These are phyloP conservation scores for Neurospora pannonica DNA, from an alignment of 495 filamentous ascomycete genomes.

Conservation along the genomic window DNA sequence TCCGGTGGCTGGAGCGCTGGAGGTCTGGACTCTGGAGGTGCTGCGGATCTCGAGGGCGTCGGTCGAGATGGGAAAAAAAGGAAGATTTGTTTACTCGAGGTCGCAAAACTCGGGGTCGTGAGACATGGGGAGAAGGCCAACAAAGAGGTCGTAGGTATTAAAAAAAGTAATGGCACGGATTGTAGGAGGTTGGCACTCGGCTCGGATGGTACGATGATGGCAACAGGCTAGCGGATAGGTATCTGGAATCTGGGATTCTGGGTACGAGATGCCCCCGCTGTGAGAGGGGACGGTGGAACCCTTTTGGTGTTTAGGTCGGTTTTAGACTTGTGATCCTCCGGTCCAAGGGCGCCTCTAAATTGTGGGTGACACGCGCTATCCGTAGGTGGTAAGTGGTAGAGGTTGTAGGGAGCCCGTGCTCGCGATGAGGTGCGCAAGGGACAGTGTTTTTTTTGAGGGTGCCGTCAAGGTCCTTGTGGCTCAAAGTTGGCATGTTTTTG, in stretches of 20 bases:
- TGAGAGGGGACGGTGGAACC: background rate
- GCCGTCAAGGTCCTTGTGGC: background rate
- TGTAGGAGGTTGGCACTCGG: conserved; percentile 4
- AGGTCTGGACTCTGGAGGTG: background rate
- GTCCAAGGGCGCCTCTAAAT: background rate
- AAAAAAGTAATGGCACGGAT: background rate
- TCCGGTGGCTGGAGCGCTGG: background rate
- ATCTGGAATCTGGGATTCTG: background rate
- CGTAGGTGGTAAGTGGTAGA: background rate
- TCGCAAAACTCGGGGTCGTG: background rate
- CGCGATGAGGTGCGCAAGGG: background rate
- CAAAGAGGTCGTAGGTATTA: background rate
- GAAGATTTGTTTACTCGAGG: background rate
- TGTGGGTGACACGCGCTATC: background rate
- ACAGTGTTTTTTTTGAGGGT: background rate
- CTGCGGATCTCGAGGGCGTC: background rate
- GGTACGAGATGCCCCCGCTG: background rate
- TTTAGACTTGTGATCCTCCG: background rate
- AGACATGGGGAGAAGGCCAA: background rate
- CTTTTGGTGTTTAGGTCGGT: background rate
- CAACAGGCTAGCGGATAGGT: background rate
- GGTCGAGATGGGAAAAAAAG: background rate
- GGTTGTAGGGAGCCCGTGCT: background rate
- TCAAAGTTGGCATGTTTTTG: no score
- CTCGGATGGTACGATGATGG: background rate